Percentiles rank a stretch among this genome's conserved stretches.
These are phyloP conservation scores for Fraxinus angustifolia DNA, from an alignment of 305 asterid species.

Conservation along the genomic window DNA sequence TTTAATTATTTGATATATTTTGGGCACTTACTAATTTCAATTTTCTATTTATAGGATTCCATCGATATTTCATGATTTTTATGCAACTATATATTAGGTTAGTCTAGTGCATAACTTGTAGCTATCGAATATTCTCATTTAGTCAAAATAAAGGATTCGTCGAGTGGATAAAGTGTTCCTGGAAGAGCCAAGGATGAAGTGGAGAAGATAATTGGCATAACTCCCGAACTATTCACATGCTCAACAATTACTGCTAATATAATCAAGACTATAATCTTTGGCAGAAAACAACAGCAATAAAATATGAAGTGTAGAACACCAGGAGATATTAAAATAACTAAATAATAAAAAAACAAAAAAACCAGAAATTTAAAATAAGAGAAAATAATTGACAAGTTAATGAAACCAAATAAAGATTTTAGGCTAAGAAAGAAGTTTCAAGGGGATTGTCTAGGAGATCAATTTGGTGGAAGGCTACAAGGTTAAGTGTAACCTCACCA, in stretches of 20 bases:
- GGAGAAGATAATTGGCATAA: constrained; percentile 97
- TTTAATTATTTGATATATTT: no score
- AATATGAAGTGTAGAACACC: constrained; percentile 6
- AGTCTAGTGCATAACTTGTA: no score
- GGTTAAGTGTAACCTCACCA: neutral
- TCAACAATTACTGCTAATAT: constrained; percentile 18
- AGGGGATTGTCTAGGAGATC: neutral
- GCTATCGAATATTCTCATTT: no score
- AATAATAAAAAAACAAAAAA: no score
- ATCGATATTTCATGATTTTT: no score
- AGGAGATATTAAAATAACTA: neutral
- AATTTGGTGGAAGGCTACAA: neutral
- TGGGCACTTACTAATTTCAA: no score
- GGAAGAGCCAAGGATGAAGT: constrained; percentile 96
- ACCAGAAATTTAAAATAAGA: neutral
- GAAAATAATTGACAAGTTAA: neutral
- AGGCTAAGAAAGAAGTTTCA: neutral
- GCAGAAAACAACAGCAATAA: neutral
- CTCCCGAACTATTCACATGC: constrained; percentile 96
- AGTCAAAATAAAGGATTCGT: no score
- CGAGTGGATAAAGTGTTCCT: constrained; percentile 44
- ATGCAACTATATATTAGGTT: no score
- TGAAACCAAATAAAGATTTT: neutral
- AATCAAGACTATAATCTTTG: neutral
- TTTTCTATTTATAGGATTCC: no score